Evolutionary conservation across 495 filamentous ascomycete species (phyloP), one percentile per base, ranked within the genome.

Genomic region (Penicillium goetzii): DNA sequence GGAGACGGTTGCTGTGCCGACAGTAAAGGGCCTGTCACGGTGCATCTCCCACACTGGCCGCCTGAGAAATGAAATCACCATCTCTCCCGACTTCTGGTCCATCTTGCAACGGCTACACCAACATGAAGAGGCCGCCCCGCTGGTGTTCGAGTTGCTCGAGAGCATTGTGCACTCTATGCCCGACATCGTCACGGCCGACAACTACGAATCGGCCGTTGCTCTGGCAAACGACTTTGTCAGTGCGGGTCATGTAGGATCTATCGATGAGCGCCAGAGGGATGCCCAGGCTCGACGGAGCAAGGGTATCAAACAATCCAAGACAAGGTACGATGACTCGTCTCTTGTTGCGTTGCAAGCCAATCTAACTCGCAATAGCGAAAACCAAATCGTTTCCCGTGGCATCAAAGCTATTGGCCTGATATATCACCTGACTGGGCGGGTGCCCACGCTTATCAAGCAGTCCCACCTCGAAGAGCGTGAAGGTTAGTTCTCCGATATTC

Each of bases 1-100:
- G 41, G 86, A 90, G 56, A 91, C 89, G 69, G 88, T 92, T 1
- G 90, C 93, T 4, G 79, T 83, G 26, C 83, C 91, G 0, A 84
- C 92, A 1, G 78, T 97, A 30, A 89, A 90, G 68, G 93, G 95
- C 3, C 78, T 99, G 15, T 84, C 86, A 30, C 80, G 89, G 21
- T 98, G 95, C 69, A 87, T 94, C 60, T 86, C 88, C 52, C 85
- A 90, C 59, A 85, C 90, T 0, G 86, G 86, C 28, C 86, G 88
- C 26, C 83, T 99, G 23, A 86, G 91, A 59, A 97, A 89, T 64
- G 94, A 97, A 76, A 91, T 98, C 63, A 93, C 94, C 69, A 93
- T 91, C 21, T 97, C 94, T 28, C 95, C 95, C 1, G 96, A 99
- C 67, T 97, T 99, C 75, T 99, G 95, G 95, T 89, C 91, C 17